Percentiles rank a stretch among this genome's conserved stretches.
Evolutionary conservation across 148 eudicot genomes (phyloP).

Genomic region (Amaranthus palmeri): DNA sequence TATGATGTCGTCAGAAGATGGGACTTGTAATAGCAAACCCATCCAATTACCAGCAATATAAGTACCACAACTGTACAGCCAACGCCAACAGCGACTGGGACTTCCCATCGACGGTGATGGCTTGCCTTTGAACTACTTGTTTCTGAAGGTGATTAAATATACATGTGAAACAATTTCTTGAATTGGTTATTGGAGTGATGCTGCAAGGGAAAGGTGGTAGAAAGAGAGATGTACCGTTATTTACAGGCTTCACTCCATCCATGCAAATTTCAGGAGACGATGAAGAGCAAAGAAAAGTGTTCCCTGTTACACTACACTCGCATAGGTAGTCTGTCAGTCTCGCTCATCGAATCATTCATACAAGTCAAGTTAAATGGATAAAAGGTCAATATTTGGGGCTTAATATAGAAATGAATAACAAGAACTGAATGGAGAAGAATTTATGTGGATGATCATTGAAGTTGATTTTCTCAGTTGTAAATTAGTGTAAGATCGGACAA

Average conservation of each 20-base stretch:
- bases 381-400: not conserved
- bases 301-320: conserved; percentile 64
- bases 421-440: too few relatives aligned
- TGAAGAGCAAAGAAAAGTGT: conserved; percentile 67
- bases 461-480: too few relatives aligned
- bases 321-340: conserved; percentile 8
- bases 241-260: conserved; percentile 40
- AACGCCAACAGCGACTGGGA: conserved; percentile 54
- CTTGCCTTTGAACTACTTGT: conserved; percentile 33
- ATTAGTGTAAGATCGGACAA: too few relatives aligned
- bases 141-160: conserved; percentile 30
- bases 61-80: conserved; percentile 55
- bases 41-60: conserved; percentile 47
- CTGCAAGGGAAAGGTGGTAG: not conserved
- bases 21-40: conserved; percentile 72
- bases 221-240: conserved; percentile 34
- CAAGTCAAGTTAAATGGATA: not conserved
- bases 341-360: not conserved
- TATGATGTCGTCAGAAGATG: conserved; percentile 48
- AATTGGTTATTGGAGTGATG: not conserved
- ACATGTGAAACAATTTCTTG: conserved; percentile 1
- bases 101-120: conserved; percentile 46
- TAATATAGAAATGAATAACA: not conserved
- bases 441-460: too few relatives aligned
- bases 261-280: conserved; percentile 52